A percentile compares a stretch with the other conserved stretches of the same genome.
Evolutionary conservation across 768 basidiomycete species (phyloP).

Genomic region (Lactarius vividus): DNA sequence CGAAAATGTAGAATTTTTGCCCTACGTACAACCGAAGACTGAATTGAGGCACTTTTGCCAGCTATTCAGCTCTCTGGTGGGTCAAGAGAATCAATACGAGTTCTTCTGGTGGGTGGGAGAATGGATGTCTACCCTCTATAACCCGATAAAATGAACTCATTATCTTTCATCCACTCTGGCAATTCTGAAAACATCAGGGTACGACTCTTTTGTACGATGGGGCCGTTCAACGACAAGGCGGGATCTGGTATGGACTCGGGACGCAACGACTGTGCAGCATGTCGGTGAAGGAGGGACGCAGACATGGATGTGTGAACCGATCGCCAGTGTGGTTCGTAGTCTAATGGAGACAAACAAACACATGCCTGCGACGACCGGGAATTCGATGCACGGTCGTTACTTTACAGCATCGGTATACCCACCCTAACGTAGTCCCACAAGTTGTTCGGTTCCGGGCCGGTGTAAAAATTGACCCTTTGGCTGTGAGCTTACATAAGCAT

Average conservation of each 20-base stretch:
- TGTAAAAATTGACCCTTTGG: not conserved
- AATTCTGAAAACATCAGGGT: slow-evolving; percentile 57
- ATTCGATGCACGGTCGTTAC: no score
- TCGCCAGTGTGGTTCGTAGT: not conserved
- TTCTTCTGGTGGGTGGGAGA: not conserved
- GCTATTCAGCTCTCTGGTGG: slow-evolving; percentile 51
- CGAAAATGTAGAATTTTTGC: not conserved
- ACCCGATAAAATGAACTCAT: slow-evolving; percentile 67
- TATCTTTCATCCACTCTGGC: slow-evolving; percentile 69
- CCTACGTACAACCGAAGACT: slow-evolving; percentile 60
- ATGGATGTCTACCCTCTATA: slow-evolving; percentile 56
- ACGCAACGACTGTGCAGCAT: not conserved
- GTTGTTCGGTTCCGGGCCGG: not conserved
- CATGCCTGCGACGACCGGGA: not conserved
- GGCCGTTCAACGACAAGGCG: not conserved
- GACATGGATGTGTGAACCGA: slow-evolving; percentile 4
- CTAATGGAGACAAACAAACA: not conserved
- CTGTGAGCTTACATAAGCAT: slow-evolving; percentile 2
- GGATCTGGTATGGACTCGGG: not conserved
- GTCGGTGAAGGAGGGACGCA: slow-evolving; percentile 11
- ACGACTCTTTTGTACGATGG: not conserved
- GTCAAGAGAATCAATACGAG: not conserved
- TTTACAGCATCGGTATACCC: no score
- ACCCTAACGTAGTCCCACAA: no score
- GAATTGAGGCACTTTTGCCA: slow-evolving; percentile 65